These are phyloP conservation scores for Amoebophrya sp. DNA, from an alignment of 169 alveolate species.

Conservation along the genomic window DNA sequence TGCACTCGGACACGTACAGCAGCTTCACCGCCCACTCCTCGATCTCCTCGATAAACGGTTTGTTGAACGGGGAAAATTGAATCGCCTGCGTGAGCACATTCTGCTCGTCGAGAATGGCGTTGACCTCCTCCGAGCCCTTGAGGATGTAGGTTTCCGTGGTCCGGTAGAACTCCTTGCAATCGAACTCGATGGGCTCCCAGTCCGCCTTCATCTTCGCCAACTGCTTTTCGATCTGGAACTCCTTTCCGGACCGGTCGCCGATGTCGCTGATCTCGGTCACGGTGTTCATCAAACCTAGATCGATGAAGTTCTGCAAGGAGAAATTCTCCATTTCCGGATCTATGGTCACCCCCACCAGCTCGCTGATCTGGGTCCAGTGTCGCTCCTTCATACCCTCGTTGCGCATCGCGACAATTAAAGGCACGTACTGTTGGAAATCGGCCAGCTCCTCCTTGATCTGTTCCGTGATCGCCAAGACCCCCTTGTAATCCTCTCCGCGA, in stretches of 20 bases:
- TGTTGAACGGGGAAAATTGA: constrained; percentile 85
- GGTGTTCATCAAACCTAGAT: constrained; percentile 60
- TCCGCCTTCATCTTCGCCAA: constrained; percentile 73
- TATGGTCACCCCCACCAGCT: constrained; percentile 65
- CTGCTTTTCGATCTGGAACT: constrained; percentile 64
- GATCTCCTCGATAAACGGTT: constrained; percentile 85
- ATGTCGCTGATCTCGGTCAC: constrained; percentile 68
- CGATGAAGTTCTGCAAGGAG: constrained; percentile 65
- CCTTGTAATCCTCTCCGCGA: background rate
- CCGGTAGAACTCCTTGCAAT: constrained; percentile 62
- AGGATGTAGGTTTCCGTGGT: constrained; percentile 70
- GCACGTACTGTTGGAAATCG: constrained; percentile 76
- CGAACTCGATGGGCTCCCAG: constrained; percentile 75
- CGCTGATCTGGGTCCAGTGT: constrained; percentile 79
- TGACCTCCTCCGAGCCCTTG: constrained; percentile 53
- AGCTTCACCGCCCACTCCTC: constrained; percentile 74
- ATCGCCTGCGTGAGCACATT: constrained; percentile 82
- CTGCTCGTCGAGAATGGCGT: constrained; percentile 82
- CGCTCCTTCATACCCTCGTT: constrained; percentile 85
- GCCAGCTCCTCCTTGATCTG: constrained; percentile 63
- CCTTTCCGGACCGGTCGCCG: constrained; percentile 80
- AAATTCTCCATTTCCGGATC: constrained; percentile 69
- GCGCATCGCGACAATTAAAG: constrained; percentile 76
- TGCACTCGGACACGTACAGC: constrained; percentile 72
- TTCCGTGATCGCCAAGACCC: constrained; percentile 28